Percentiles rank a stretch among this genome's conserved stretches.
phyloP scores from a whole-genome alignment of 805 yeast species.

The Candida glaebosa region DNA sequence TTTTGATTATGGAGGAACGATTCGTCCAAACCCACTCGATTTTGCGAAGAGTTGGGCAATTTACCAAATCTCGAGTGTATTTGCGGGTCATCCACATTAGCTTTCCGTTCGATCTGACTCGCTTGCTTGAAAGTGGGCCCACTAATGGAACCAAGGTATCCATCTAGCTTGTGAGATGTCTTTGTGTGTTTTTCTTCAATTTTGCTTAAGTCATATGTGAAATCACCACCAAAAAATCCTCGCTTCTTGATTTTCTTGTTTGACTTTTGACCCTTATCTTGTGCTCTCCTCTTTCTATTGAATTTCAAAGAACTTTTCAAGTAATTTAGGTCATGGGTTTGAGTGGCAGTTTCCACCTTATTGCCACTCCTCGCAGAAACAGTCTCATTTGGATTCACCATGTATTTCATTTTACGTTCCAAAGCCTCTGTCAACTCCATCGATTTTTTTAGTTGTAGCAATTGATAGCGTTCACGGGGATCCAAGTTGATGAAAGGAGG shows the following conservation, averaged over 20 bases:
- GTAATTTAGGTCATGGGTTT: constrained; percentile 32
- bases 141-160: constrained; percentile 32
- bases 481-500: constrained; percentile 44
- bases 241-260: constrained; percentile 16
- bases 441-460: constrained; percentile 36
- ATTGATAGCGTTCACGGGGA: constrained; percentile 40
- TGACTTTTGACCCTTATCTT: constrained; percentile 3
- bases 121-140: constrained; percentile 26
- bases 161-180: constrained; percentile 18
- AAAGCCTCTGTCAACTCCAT: constrained; percentile 33
- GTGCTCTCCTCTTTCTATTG: constrained; percentile 7
- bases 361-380: constrained; percentile 12
- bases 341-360: constrained; percentile 40
- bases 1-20: constrained; percentile 13
- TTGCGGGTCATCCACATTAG: constrained; percentile 7
- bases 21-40: constrained; percentile 17
- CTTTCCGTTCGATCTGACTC: constrained; percentile 5
- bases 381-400: constrained; percentile 41
- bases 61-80: constrained; percentile 10
- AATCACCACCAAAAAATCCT: constrained; percentile 34
- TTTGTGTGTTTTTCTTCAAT: constrained; percentile 7
- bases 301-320: constrained; percentile 27
- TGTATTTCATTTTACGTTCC: constrained; percentile 32
- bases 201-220: constrained; percentile 27
- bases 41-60: constrained; percentile 11